Evolutionary conservation across 2,329 filamentous ascomycete genomes (phyloP), one percentile per base, ranked within the genome.

Genomic region (Akanthomyces lecanii): DNA sequence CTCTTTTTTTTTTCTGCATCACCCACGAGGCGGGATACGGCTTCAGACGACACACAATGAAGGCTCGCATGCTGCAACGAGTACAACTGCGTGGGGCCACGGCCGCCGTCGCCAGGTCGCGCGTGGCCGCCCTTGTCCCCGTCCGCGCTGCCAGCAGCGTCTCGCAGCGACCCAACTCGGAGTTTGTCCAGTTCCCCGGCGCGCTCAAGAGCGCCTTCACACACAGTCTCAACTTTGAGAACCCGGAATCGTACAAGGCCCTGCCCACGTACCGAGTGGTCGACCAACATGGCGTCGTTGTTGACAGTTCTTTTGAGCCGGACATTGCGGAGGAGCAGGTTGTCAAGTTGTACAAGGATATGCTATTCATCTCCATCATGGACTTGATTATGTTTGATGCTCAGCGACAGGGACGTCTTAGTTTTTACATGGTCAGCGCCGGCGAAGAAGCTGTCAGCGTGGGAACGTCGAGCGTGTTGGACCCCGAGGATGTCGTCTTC

Each of bases 321-420:
- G 88, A 93, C 70, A 85, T 95, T 2, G 81, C 82, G 47, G 87
- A 95, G 59, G 81, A 83, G 57, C 77, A 82, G 66, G 78, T 87
- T 14, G 71, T 85, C 61, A 83, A 85, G 71, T 75, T 87, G 58
- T 89, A 89, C 74, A 82, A 78, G 64, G 84, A 87, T 69, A 89
- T 90, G 87, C 70, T 89, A 11, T 83, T 81, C 42, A 79, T 88
- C 11, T 87, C 89, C 62, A 90, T 98, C 68, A 95, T 99, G 92
- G 95, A 99, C 73, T 76, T 96, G 62, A 90, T 98, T 73, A 98
- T 98, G 93, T 97, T 97, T 72, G 95, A 99, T 71, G 93, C 95
- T 0, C 95, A 99, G 77, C 84, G 95, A 52, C 95, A 99, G 76
- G 93, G 93, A n/a, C 86, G 92, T 23, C 78, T 97, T 62, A 93